These are phyloP conservation scores for Talaromyces borbonicus DNA, from an alignment of 495 filamentous ascomycete species.

Conservation along the genomic window DNA sequence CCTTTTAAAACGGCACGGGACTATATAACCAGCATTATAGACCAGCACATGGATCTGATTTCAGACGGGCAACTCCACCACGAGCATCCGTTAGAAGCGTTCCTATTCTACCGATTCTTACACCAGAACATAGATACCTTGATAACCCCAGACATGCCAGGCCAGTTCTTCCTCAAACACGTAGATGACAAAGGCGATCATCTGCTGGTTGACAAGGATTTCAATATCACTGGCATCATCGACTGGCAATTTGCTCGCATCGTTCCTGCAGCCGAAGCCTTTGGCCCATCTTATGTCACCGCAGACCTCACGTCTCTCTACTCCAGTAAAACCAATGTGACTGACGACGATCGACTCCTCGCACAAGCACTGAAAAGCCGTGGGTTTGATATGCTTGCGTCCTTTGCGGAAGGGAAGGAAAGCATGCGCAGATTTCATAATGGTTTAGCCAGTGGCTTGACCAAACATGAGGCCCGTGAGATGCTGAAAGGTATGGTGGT, in stretches of 20 bases:
- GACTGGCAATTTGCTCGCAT: constrained; percentile 29
- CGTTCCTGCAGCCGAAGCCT: constrained; percentile 20
- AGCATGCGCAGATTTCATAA: constrained; percentile 9
- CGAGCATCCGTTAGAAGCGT: constrained; percentile 18
- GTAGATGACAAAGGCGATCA: constrained; percentile 34
- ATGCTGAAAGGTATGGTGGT: constrained; percentile 3
- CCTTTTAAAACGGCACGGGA: constrained; percentile 14
- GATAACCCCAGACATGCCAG: neutral
- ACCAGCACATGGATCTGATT: constrained; percentile 18
- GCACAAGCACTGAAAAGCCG: neutral
- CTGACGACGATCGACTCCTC: constrained; percentile 4
- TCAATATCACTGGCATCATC: constrained; percentile 31
- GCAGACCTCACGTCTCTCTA: constrained; percentile 22
- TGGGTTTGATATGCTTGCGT: neutral
- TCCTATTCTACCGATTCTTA: constrained; percentile 18
- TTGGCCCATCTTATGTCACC: constrained; percentile 25
- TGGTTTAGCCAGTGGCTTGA: constrained; percentile 3
- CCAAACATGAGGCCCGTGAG: constrained; percentile 4
- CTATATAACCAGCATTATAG: constrained; percentile 13
- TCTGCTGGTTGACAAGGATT: constrained; percentile 29
- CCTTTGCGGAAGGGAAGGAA: constrained; percentile 4
- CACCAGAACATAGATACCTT: neutral
- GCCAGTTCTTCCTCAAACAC: constrained; percentile 30
- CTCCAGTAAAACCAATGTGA: neutral
- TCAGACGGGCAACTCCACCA: constrained; percentile 14